Evolutionary conservation across 176 grass and related monocot genomes (phyloP), one percentile per base, ranked within the genome.

Genomic region (Avena eriantha): DNA sequence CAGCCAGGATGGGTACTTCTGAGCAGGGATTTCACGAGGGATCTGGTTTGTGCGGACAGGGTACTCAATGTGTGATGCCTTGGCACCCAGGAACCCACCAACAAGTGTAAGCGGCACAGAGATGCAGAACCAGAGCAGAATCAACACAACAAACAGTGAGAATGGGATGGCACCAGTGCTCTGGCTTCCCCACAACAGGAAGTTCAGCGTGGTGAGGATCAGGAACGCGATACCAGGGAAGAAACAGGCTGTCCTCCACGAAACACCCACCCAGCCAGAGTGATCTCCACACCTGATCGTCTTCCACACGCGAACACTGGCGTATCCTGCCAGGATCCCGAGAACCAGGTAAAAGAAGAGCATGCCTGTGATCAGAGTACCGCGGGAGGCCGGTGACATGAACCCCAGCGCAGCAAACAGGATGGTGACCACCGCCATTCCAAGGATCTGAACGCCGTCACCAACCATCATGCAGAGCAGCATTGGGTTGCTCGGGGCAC

Each of bases 1-100:
- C 90, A 95, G 10, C 93, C 90, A 95, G 41, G 93, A 92, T 3
- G 93, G 93, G 80, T 95, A 95, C 83, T 90, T 95, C 84, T 95
- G 93, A 10, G 90, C 88, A 43, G 93, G 93, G 58, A 92, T 92
- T 67, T 95, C 93, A 18, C 93, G 93, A 13, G 93, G 93, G 56
- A 95, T 95, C 86, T 95, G 93, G 85, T 95, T 95, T 1, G 93
- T 95, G 60, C 90, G 88, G 46, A 95, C 93, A 57, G 93, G 93
- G 76, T 92, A 95, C 86, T 92, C 93, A 41, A 95, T 95, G 80
- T 92, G 93, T 0, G 83, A 76, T 21, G 93, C 90, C 88, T 92
- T 95, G 86, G 90, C 93, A 10, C 93, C 93, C 3, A 95, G 90
- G 77, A 86, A 92, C 81, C 93, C 93, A 51, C 93, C 93, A 3